Evolutionary conservation across 495 filamentous ascomycete species (phyloP).

Genomic region (Aspergillus coremiiformis): DNA sequence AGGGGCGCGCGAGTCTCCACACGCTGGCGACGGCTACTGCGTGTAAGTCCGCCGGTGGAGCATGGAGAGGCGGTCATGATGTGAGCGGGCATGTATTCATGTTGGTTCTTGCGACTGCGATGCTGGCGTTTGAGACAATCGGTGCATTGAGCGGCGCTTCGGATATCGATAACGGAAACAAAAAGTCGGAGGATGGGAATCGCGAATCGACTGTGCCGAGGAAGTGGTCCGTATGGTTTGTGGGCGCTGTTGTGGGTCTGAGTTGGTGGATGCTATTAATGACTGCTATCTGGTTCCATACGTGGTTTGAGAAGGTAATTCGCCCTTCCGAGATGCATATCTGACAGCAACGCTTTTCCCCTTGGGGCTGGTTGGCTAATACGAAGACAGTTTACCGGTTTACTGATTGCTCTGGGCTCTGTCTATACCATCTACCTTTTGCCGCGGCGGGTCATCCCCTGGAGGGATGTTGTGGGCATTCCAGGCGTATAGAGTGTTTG

Average conservation of each 20-base stretch:
- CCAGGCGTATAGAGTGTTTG: conserved; percentile 54
- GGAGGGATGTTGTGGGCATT: conserved; percentile 63
- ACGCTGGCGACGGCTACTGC: conserved; percentile 64
- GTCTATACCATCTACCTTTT: conserved; percentile 72
- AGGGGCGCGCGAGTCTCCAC: conserved; percentile 28
- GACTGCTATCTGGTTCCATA: conserved; percentile 97
- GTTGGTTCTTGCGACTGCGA: conserved; percentile 71
- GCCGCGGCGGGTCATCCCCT: conserved; percentile 54
- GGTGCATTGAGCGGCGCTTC: conserved; percentile 45
- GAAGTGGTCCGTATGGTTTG: conserved; percentile 46
- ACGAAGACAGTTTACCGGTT: conserved; percentile 15
- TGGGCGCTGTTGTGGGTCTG: conserved; percentile 44
- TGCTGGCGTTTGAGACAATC: conserved; percentile 72
- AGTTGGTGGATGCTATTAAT: conserved; percentile 94
- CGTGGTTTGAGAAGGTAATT: conserved; percentile 92
- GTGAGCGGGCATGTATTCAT: conserved; percentile 93
- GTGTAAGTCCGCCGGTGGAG: conserved; percentile 73
- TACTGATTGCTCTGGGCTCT: conserved; percentile 51
- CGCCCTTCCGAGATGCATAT: background rate
- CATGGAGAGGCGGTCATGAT: conserved; percentile 86
- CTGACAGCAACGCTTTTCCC: background rate
- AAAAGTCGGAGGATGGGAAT: conserved; percentile 48
- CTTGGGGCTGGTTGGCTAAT: background rate
- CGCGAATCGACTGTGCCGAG: conserved; percentile 22
- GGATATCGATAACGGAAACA: conserved; percentile 27